Percentiles rank a stretch among this genome's conserved stretches.
These are phyloP conservation scores for Ustilago tritici DNA, from an alignment of 1,284 basidiomycete species.

Conservation along the genomic window DNA sequence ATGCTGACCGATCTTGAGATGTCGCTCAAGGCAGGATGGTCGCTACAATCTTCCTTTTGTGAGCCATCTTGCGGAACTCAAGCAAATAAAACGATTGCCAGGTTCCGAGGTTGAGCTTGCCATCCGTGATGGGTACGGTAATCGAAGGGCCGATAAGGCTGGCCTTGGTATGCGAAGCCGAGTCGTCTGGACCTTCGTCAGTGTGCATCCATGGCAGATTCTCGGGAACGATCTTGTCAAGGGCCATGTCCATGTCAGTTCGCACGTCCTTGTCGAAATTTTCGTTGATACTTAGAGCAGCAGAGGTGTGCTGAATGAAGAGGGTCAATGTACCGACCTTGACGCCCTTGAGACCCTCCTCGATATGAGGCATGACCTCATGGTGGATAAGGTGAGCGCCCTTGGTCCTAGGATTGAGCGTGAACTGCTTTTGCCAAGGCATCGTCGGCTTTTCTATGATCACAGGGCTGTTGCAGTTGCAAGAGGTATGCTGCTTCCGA, in stretches of 20 bases:
- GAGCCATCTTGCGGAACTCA: slow-evolving; percentile 80
- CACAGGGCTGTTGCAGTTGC: background rate
- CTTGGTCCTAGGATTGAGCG: slow-evolving; percentile 71
- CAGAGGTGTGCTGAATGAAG: slow-evolving; percentile 87
- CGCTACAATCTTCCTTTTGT: slow-evolving; percentile 80
- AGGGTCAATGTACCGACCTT: slow-evolving; percentile 70
- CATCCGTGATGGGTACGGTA: slow-evolving; percentile 85
- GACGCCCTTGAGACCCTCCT: slow-evolving; percentile 76
- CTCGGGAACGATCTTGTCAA: slow-evolving; percentile 85
- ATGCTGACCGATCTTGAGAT: background rate
- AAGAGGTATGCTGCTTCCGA: slow-evolving; percentile 1
- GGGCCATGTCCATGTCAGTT: slow-evolving; percentile 73
- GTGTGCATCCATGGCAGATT: slow-evolving; percentile 86
- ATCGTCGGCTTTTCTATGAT: slow-evolving; percentile 71
- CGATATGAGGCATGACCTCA: slow-evolving; percentile 79
- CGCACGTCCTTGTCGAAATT: slow-evolving; percentile 79
- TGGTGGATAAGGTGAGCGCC: slow-evolving; percentile 86
- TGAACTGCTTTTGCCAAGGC: slow-evolving; percentile 93
- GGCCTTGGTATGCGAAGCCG: slow-evolving; percentile 84
- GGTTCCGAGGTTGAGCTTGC: slow-evolving; percentile 83
- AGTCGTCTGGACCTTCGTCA: slow-evolving; percentile 76
- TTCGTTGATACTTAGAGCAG: slow-evolving; percentile 87
- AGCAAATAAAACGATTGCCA: slow-evolving; percentile 89
- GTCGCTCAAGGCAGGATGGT: slow-evolving; percentile 75
- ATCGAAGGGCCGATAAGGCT: slow-evolving; percentile 84